Percentiles rank a stretch among this genome's conserved stretches.
phyloP scores from a whole-genome alignment of 768 basidiomycete genomes.

The Tulasnella sp. region DNA sequence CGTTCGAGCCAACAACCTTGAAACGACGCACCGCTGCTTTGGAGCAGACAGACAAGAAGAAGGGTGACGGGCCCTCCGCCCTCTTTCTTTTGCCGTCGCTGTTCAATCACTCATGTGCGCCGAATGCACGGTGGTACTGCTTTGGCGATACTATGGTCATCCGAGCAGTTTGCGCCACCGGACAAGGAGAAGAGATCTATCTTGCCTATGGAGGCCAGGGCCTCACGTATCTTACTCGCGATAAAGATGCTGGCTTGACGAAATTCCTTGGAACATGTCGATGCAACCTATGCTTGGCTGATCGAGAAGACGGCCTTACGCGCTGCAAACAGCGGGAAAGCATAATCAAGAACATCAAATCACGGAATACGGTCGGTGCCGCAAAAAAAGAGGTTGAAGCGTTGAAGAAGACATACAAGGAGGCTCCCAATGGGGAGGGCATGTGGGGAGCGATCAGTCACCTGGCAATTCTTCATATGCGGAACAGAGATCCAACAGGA shows the following conservation, averaged over 20 bases:
- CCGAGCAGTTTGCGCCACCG: conserved; percentile 22
- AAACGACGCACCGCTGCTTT: neutral
- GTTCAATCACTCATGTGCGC: conserved; percentile 28
- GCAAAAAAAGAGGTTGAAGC: neutral
- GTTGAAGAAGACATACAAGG: neutral
- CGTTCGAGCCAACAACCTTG: conserved; percentile 13
- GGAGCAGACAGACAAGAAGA: neutral
- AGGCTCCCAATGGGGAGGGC: neutral
- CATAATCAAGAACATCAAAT: neutral
- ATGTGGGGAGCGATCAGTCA: neutral
- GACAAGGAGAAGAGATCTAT: conserved; percentile 23
- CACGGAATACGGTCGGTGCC: neutral
- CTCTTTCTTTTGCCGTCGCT: conserved; percentile 26
- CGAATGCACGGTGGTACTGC: conserved; percentile 21
- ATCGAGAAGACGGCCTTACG: neutral
- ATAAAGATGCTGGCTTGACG: neutral
- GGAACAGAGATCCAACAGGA: neutral
- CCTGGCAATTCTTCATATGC: neutral
- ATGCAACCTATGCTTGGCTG: conserved; percentile 1
- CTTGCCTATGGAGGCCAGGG: conserved; percentile 16
- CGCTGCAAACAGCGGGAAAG: neutral
- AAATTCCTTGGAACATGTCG: neutral
- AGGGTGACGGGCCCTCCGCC: conserved; percentile 9
- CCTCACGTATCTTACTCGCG: neutral
- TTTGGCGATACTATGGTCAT: conserved; percentile 27